These are phyloP conservation scores for Astrephomene gubernaculifera DNA, from an alignment of 139 green algal species.

Conservation along the genomic window DNA sequence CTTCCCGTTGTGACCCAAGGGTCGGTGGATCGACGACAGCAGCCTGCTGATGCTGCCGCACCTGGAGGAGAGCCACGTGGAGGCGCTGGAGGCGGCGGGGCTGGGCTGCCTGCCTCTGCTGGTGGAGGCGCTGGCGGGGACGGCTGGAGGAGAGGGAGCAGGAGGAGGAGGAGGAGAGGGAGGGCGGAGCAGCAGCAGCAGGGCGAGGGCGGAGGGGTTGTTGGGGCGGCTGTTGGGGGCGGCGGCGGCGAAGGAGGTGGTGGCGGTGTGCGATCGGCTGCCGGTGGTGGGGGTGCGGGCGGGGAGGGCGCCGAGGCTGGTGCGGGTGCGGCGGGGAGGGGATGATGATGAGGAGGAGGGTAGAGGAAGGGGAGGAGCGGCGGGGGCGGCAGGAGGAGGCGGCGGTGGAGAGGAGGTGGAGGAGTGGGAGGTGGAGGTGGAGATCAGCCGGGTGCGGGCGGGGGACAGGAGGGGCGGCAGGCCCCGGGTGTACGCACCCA, in stretches of 20 bases:
- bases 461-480: constrained; percentile 17
- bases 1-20: constrained; percentile 60
- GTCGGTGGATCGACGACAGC: constrained; percentile 79
- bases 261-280: constrained; percentile 62
- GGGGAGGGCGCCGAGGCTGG: not conserved
- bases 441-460: constrained; percentile 42
- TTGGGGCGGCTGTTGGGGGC: constrained; percentile 37
- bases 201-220: constrained; percentile 15
- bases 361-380: not conserved
- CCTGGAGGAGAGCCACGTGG: constrained; percentile 50
- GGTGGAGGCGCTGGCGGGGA: constrained; percentile 56
- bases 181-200: not conserved
- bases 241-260: constrained; percentile 34
- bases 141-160: not conserved
- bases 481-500: constrained; percentile 78
- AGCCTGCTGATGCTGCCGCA: constrained; percentile 79
- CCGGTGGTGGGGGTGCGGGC: constrained; percentile 53
- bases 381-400: not conserved
- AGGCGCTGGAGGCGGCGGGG: constrained; percentile 53
- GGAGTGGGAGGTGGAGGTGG: constrained; percentile 65
- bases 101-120: constrained; percentile 62
- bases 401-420: constrained; percentile 15
- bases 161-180: not conserved
- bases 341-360: not conserved
- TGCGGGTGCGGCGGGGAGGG: constrained; percentile 5